These are phyloP conservation scores for Lachnellula suecica DNA, from an alignment of 2,329 filamentous ascomycete species.

Conservation along the genomic window DNA sequence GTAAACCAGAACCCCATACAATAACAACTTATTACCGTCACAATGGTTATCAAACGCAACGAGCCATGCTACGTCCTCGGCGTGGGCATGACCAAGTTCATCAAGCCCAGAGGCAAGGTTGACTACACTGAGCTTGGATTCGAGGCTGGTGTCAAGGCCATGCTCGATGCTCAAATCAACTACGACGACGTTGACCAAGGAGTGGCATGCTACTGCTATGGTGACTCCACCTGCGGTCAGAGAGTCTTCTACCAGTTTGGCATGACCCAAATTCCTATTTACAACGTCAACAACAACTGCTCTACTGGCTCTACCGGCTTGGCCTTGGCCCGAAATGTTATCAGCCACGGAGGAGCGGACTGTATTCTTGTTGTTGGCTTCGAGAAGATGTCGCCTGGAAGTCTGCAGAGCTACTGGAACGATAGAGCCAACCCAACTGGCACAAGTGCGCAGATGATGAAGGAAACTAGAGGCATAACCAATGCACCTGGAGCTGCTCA, in stretches of 20 bases:
- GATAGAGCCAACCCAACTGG: conserved; percentile 80
- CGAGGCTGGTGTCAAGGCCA: conserved; percentile 67
- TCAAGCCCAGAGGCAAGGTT: conserved; percentile 91
- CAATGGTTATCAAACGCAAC: conserved; percentile 28
- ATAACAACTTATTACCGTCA: background rate
- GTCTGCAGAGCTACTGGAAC: conserved; percentile 78
- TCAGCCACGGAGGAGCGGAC: conserved; percentile 78
- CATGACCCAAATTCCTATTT: conserved; percentile 93
- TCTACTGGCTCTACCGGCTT: conserved; percentile 92
- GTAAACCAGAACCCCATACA: background rate
- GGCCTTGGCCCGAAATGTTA: conserved; percentile 77
- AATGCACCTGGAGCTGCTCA: conserved; percentile 86
- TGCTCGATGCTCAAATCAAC: conserved; percentile 77
- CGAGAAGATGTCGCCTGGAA: conserved; percentile 97
- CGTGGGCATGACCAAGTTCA: conserved; percentile 99
- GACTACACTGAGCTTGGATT: conserved; percentile 95
- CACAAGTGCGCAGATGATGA: conserved; percentile 76
- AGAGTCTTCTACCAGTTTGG: conserved; percentile 98
- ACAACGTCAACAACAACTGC: conserved; percentile 99
- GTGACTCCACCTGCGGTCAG: conserved; percentile 92
- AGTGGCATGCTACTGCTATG: conserved; percentile 97
- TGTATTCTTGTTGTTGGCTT: conserved; percentile 92
- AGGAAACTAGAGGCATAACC: conserved; percentile 73
- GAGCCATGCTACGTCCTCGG: conserved; percentile 79
- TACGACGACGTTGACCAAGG: conserved; percentile 97